Conservation (phyloP, 768 basidiomycete species). For the Crepidotus variabilis region DNA sequence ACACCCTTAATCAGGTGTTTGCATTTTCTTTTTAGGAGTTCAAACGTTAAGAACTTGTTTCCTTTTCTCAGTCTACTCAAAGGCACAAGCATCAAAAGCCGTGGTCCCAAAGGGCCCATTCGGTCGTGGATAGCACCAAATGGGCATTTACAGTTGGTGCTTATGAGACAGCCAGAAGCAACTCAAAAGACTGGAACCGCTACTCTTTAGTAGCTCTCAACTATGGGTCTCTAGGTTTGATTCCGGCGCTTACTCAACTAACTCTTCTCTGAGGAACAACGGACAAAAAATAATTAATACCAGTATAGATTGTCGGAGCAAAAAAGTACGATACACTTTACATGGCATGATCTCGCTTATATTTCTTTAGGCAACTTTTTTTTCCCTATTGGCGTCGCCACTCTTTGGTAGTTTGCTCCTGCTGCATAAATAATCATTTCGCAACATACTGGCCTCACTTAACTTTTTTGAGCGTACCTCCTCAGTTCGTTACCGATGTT, state of each 20-base stretch:
- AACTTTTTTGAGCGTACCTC: too few relatives aligned
- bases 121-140: constrained; percentile 54
- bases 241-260: background rate
- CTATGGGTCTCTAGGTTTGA: constrained; percentile 33
- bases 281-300: constrained; percentile 44
- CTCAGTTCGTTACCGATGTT: too few relatives aligned
- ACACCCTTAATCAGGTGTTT: constrained; percentile 73
- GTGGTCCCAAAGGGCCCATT: constrained; percentile 64
- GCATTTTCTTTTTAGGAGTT: constrained; percentile 13
- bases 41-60: background rate
- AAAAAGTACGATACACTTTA: constrained; percentile 36
- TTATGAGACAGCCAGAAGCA: constrained; percentile 55
- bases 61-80: constrained; percentile 49
- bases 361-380: constrained; percentile 55
- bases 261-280: constrained; percentile 38
- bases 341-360: background rate
- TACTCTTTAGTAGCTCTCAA: constrained; percentile 76
- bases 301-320: constrained; percentile 63
- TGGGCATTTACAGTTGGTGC: constrained; percentile 64
- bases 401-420: constrained; percentile 47
- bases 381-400: constrained; percentile 73
- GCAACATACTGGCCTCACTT: background rate
- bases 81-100: constrained; percentile 75
- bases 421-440: background rate
- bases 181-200: constrained; percentile 51